phyloP scores from a whole-genome alignment of 2,329 filamentous ascomycete genomes.

The Lanzia echinophila region DNA sequence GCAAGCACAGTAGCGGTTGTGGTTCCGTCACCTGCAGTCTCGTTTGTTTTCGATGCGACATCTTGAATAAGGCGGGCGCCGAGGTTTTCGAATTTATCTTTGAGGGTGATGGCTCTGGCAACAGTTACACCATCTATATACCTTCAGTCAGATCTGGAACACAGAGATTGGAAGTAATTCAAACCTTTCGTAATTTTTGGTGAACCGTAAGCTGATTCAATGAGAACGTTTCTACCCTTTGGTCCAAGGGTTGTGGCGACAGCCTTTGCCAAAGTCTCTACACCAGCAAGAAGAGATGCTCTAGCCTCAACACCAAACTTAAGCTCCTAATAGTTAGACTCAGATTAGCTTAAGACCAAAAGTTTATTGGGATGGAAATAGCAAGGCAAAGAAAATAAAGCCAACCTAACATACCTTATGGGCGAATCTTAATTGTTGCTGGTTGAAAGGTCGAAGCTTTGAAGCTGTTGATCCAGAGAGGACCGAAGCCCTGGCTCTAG shows the following conservation, averaged over 20 bases:
- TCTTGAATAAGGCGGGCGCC: constrained; percentile 94
- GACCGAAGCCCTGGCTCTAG: constrained; percentile 75
- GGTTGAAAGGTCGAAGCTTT: constrained; percentile 52
- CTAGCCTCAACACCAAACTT: constrained; percentile 97
- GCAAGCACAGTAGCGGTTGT: constrained; percentile 96
- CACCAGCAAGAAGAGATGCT: constrained; percentile 82
- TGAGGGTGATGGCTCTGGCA: constrained; percentile 79
- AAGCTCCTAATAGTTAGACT: constrained; percentile 63
- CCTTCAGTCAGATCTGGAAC: background rate
- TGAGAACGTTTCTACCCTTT: constrained; percentile 97
- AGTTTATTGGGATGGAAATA: background rate
- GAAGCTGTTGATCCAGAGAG: constrained; percentile 61
- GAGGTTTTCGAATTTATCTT: constrained; percentile 99
- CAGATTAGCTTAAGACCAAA: background rate
- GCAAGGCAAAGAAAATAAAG: background rate
- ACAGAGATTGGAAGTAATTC: constrained; percentile 23
- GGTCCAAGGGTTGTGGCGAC: constrained; percentile 94
- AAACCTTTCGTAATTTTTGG: constrained; percentile 99
- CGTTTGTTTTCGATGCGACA: constrained; percentile 98
- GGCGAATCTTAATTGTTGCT: constrained; percentile 87
- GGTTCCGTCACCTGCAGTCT: constrained; percentile 96
- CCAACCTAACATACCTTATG: constrained; percentile 68
- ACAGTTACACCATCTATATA: constrained; percentile 75
- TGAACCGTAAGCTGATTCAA: constrained; percentile 96
- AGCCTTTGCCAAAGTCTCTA: constrained; percentile 93